These are phyloP conservation scores for Fusarium tupiense DNA, from an alignment of 2,329 filamentous ascomycete genomes.

Conservation along the genomic window DNA sequence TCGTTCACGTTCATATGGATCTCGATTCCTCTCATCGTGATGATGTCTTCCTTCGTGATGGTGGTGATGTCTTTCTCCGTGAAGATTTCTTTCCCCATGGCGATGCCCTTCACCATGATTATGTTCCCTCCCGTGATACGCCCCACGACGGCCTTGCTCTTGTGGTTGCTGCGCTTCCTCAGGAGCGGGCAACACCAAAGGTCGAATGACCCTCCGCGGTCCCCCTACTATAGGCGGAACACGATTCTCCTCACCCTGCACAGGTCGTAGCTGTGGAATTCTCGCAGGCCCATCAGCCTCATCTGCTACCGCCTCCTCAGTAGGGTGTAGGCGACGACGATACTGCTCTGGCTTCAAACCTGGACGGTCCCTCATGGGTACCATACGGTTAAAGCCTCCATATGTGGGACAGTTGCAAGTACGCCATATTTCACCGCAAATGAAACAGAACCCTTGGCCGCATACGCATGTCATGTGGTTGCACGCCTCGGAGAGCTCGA, in stretches of 20 bases:
- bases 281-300: background rate
- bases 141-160: background rate
- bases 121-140: background rate
- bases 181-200: background rate
- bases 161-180: background rate
- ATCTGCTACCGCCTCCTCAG: background rate
- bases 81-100: background rate
- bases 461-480: conserved; percentile 54
- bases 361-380: conserved; percentile 18
- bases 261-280: conserved; percentile 32
- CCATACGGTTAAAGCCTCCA: conserved; percentile 1
- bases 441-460: conserved; percentile 59
- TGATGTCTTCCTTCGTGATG: no score
- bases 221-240: background rate
- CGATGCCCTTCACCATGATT: no score
- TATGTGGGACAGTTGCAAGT: conserved; percentile 47
- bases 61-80: no score
- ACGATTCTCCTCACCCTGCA: conserved; percentile 3
- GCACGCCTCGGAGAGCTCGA: conserved; percentile 35
- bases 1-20: background rate
- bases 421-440: conserved; percentile 56
- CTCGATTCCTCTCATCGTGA: background rate
- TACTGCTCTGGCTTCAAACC: conserved; percentile 31
- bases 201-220: background rate
- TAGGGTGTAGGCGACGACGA: conserved; percentile 4